phyloP scores from a whole-genome alignment of 2,329 filamentous ascomycete genomes.

The Diplocarpon mali region DNA sequence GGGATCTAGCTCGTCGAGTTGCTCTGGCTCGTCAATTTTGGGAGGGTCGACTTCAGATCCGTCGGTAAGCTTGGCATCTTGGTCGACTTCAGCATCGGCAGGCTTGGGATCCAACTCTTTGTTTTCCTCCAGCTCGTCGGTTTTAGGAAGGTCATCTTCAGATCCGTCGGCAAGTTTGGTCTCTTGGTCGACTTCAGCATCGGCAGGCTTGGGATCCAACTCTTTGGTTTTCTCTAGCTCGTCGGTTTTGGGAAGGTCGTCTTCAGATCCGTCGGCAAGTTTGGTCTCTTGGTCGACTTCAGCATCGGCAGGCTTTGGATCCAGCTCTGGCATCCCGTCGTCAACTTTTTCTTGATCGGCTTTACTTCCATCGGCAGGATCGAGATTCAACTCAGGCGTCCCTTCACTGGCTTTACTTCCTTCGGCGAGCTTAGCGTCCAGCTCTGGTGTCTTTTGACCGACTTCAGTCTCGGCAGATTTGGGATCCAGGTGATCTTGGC shows the following conservation, averaged over 20 bases:
- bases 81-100: background rate
- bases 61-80: background rate
- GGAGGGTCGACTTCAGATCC: background rate
- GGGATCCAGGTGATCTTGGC: background rate
- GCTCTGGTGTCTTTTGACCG: too few species aligned
- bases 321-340: too few species aligned
- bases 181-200: background rate
- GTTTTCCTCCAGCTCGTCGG: too few species aligned
- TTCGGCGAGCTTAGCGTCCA: background rate
- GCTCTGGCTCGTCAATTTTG: conserved; percentile 1
- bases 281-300: background rate
- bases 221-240: background rate
- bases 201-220: background rate
- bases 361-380: too few species aligned
- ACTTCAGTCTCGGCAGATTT: background rate
- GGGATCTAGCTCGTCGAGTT: background rate
- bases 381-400: too few species aligned
- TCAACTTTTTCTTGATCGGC: too few species aligned
- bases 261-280: background rate
- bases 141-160: background rate
- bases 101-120: background rate
- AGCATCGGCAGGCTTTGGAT: conserved; percentile 1
- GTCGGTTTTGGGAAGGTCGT: background rate
- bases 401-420: too few species aligned
- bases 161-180: background rate